Percentiles rank a stretch among this genome's conserved stretches.
Evolutionary conservation across 176 grass and related monocot genomes (phyloP).

Genomic region (Phoenix roebelenii): DNA sequence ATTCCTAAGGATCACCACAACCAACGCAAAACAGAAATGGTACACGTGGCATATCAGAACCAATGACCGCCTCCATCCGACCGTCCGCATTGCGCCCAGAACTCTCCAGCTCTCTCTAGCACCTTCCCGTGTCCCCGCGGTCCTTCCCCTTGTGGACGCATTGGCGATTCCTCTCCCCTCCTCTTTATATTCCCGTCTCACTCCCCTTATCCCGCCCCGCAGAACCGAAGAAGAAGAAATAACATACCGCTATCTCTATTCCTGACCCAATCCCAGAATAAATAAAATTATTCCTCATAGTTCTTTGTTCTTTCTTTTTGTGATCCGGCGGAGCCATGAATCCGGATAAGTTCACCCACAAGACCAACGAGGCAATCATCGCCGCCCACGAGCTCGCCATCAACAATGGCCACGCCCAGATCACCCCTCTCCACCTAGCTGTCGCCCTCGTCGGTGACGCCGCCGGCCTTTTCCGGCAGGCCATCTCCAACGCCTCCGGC

Average conservation of each 20-base stretch:
- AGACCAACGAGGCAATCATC: constrained; percentile 83
- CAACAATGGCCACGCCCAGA: constrained; percentile 50
- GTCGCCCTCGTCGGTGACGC: constrained; percentile 33
- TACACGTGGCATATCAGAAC: no score
- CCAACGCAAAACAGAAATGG: no score
- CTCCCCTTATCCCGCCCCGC: not conserved
- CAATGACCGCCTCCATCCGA: no score
- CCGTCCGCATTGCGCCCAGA: not conserved
- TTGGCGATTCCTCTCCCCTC: constrained; percentile 20
- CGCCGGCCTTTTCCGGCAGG: constrained; percentile 45
- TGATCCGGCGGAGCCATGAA: constrained; percentile 39
- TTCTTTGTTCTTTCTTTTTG: not conserved
- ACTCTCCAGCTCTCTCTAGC: constrained; percentile 27
- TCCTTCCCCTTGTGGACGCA: constrained; percentile 30
- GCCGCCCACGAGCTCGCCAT: constrained; percentile 67
- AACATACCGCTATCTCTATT: not conserved
- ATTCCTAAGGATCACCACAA: no score
- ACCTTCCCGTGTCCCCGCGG: not conserved
- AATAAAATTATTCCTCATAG: not conserved
- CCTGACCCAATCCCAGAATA: not conserved
- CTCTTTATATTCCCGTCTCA: constrained; percentile 6
- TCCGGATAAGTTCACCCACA: constrained; percentile 95
- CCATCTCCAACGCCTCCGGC: constrained; percentile 37
- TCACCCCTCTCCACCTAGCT: constrained; percentile 67
- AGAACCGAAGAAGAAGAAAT: not conserved